These are phyloP conservation scores for Teunomyces panamensis DNA, from an alignment of 805 yeast species.

Conservation along the genomic window DNA sequence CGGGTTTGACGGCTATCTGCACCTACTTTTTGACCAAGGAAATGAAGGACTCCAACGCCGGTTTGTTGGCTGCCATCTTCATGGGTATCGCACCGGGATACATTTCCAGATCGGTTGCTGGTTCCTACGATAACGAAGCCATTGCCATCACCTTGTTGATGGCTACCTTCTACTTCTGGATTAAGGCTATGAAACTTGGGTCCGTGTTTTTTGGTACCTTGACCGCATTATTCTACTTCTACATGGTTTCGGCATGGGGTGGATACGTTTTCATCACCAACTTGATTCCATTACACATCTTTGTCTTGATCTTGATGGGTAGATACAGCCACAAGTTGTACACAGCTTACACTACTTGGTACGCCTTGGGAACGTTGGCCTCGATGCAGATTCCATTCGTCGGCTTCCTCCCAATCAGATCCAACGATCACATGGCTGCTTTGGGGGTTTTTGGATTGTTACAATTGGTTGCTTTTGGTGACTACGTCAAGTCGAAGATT, in stretches of 20 bases:
- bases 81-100: conserved; percentile 99
- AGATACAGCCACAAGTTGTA: conserved; percentile 81
- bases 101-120: conserved; percentile 97
- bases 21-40: conserved; percentile 86
- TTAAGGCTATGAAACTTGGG: conserved; percentile 88
- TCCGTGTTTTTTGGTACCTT: conserved; percentile 79
- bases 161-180: conserved; percentile 96
- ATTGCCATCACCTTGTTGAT: conserved; percentile 93
- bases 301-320: conserved; percentile 89
- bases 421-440: conserved; percentile 98
- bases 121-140: conserved; percentile 98
- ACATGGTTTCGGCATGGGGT: conserved; percentile 99
- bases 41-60: conserved; percentile 87
- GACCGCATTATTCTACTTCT: conserved; percentile 87
- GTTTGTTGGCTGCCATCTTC: conserved; percentile 86
- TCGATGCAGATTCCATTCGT: conserved; percentile 99
- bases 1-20: conserved; percentile 87
- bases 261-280: conserved; percentile 98
- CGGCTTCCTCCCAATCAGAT: conserved; percentile 93
- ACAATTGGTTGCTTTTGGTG: conserved; percentile 85
- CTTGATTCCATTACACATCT: conserved; percentile 92
- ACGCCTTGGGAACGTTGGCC: conserved; percentile 93
- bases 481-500: conserved; percentile 71
- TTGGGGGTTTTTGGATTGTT: conserved; percentile 94
- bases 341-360: conserved; percentile 95